phyloP scores from a whole-genome alignment of 345 rosid genomes.

The Eucalyptus grandis region DNA sequence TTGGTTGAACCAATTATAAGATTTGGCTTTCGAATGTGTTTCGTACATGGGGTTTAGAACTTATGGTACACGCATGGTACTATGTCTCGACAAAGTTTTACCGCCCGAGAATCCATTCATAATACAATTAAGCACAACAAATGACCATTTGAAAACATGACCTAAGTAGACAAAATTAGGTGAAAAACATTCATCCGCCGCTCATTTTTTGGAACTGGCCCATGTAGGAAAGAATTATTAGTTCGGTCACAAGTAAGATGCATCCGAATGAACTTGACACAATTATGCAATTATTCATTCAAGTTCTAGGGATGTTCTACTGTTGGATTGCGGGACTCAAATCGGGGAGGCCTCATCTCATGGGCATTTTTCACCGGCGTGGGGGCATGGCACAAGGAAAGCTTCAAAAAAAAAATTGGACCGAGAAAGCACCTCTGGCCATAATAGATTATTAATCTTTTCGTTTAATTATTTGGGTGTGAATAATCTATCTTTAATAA shows the following conservation, averaged over 20 bases:
- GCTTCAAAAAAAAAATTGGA: too few relatives aligned
- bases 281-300: too few relatives aligned
- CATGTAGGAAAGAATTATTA: too few relatives aligned
- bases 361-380: too few relatives aligned
- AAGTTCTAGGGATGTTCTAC: too few relatives aligned
- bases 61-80: background rate
- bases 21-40: background rate
- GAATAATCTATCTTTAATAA: background rate
- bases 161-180: too few relatives aligned
- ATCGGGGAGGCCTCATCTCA: too few relatives aligned
- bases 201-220: fast-evolving
- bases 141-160: too few relatives aligned
- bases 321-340: background rate
- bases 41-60: fast-evolving
- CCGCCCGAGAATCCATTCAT: fast-evolving
- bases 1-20: background rate
- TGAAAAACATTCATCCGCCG: too few relatives aligned
- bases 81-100: too few relatives aligned
- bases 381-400: too few relatives aligned
- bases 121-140: fast-evolving
- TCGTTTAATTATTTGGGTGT: background rate
- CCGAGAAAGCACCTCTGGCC: fast-evolving
- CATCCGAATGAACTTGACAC: fast-evolving
- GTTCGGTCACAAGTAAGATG: fast-evolving
- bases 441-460: background rate